Base-by-base conservation (phyloP, 208 protist genomes). In the Naegleria lovaniensis region DNA sequence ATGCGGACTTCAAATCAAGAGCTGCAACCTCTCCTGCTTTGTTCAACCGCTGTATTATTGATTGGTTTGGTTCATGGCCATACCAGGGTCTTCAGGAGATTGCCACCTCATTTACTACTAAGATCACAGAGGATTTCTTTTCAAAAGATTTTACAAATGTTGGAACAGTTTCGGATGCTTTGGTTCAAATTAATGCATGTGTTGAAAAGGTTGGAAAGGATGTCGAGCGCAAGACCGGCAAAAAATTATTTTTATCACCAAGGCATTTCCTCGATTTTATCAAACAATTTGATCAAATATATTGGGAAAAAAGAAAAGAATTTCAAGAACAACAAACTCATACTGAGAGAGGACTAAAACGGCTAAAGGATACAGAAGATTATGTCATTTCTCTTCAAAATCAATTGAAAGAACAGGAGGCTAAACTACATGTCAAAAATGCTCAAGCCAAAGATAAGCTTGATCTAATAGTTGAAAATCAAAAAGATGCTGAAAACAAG, bases 1-100 rank as follows among this genome's bases (percentile, higher is more conserved):
- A 94, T 7, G 94, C 96, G 75, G 98, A 99, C 90, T 99, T 99
- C 91, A 94, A 97, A 22, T 96, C 96, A 55, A 96, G 98, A 90
- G 95, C 97, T 0, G 95, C 97, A 36, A 97, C 98, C 29, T 99
- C 98, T 59, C 99, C 99, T 22, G 99, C 99, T 36, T 95, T 99
- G 39, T 99, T 99, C 94, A 99, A 99, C 94, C 96, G 98, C 29
- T 99, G 99, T 95, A 98, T 99, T 13, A 96, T 99, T 83, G 98
- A 99, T 94, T 99, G 98, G 98, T 99, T 99, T 92, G 99, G 98
- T 51, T 98, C 99, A 91, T 99, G 99, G 99, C 97, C 97, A 36
- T 58, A 93, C 15, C 76, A 94, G 16, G 98, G 99, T 16, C 93
- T 99, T 38, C 94, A 96, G 89, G 97, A 99, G 93, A 96, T 99